These are phyloP conservation scores for Penicillium dipodomyicola DNA, from an alignment of 495 filamentous ascomycete genomes.

Conservation along the genomic window DNA sequence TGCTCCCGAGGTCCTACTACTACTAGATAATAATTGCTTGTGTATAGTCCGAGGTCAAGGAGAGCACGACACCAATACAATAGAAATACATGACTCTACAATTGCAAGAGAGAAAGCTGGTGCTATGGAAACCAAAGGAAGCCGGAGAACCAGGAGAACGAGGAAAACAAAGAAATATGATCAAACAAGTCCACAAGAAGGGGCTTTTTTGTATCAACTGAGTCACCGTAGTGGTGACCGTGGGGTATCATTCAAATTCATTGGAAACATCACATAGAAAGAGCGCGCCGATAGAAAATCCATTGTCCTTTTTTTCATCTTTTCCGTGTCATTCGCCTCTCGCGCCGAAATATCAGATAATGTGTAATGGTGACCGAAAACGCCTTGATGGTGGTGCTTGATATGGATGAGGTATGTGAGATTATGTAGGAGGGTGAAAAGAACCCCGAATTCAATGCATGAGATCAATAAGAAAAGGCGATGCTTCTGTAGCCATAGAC, in stretches of 20 bases:
- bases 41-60: neutral
- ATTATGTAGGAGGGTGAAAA: neutral
- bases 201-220: conserved; percentile 5
- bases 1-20: neutral
- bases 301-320: conserved; percentile 4
- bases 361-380: conserved; percentile 8
- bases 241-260: conserved; percentile 33
- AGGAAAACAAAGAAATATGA: neutral
- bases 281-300: conserved; percentile 14
- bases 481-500: neutral
- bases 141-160: neutral
- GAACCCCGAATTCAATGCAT: neutral
- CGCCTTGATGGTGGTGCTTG: conserved; percentile 10
- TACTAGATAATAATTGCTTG: neutral
- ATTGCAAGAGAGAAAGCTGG: neutral
- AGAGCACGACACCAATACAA: neutral
- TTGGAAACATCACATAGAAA: conserved; percentile 19
- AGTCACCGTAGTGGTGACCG: conserved; percentile 10
- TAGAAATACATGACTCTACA: conserved; percentile 6
- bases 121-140: neutral
- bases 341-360: conserved; percentile 18
- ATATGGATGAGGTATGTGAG: conserved; percentile 8
- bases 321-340: conserved; percentile 18
- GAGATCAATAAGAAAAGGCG: neutral
- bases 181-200: neutral